Conservation (phyloP, 768 basidiomycete species). For the Podaxis pistillaris region DNA sequence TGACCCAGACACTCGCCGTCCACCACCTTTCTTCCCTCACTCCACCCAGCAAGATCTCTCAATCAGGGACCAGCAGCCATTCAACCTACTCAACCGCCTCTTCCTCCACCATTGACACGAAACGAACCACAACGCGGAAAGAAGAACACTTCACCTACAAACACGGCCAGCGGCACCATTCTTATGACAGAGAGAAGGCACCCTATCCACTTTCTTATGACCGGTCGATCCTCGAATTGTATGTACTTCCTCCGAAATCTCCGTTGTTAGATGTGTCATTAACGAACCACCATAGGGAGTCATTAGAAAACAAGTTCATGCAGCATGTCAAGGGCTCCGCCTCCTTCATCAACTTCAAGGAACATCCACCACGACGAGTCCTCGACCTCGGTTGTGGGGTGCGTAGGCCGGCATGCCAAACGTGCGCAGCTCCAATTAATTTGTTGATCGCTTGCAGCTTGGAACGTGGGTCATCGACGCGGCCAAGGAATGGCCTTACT, state of each 20-base stretch:
- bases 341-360: conserved; percentile 57
- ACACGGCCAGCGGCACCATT: conserved; percentile 64
- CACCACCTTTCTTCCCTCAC: conserved; percentile 12
- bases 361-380: conserved; percentile 50
- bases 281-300: conserved; percentile 39
- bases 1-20: conserved; percentile 3
- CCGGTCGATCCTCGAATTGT: conserved; percentile 67
- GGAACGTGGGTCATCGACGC: conserved; percentile 74
- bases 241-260: conserved; percentile 26
- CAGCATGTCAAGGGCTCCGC: conserved; percentile 52
- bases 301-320: conserved; percentile 50
- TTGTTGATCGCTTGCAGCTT: conserved; percentile 35
- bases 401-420: conserved; percentile 18
- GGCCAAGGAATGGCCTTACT: conserved; percentile 66
- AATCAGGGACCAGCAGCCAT: conserved; percentile 4
- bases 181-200: conserved; percentile 71
- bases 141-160: conserved; percentile 60
- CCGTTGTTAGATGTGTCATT: neutral
- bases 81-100: conserved; percentile 23
- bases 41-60: conserved; percentile 4
- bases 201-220: conserved; percentile 80
- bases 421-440: conserved; percentile 4
- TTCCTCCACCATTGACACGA: conserved; percentile 30
- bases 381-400: conserved; percentile 79
- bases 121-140: conserved; percentile 41